These are phyloP conservation scores for Ascoidea tarda DNA, from an alignment of 805 yeast species.

Conservation along the genomic window DNA sequence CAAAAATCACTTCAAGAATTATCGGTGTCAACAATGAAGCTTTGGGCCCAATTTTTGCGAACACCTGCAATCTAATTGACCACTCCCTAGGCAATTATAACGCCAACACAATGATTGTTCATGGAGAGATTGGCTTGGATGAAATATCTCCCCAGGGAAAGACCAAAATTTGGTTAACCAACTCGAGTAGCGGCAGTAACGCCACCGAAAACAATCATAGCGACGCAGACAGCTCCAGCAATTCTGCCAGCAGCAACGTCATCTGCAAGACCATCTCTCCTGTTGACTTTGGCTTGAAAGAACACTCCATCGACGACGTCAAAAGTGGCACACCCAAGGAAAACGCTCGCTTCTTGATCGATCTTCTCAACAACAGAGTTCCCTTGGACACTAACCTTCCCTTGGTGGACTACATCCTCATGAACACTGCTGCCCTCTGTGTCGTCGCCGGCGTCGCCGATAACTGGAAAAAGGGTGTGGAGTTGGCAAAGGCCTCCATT, in stretches of 20 bases:
- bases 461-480: slow-evolving; percentile 69
- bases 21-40: slow-evolving; percentile 78
- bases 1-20: slow-evolving; percentile 57
- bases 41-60: slow-evolving; percentile 75
- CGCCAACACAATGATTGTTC: slow-evolving; percentile 61
- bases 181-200: slow-evolving; percentile 21
- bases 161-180: slow-evolving; percentile 68
- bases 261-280: slow-evolving; percentile 42
- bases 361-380: slow-evolving; percentile 28
- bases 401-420: slow-evolving; percentile 73
- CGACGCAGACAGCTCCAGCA: slow-evolving; percentile 14
- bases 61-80: slow-evolving; percentile 59
- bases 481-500: slow-evolving; percentile 56
- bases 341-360: slow-evolving; percentile 50
- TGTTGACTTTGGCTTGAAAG: slow-evolving; percentile 65
- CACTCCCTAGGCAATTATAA: neutral
- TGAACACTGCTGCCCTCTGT: slow-evolving; percentile 82
- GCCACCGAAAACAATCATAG: slow-evolving; percentile 18
- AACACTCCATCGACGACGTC: slow-evolving; percentile 55
- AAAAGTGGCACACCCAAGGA: slow-evolving; percentile 78
- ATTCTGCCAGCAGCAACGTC: slow-evolving; percentile 26
- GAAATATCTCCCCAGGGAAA: slow-evolving; percentile 86
- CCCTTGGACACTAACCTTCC: slow-evolving; percentile 39
- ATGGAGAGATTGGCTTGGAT: slow-evolving; percentile 85
- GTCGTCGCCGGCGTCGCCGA: slow-evolving; percentile 55